Conservation (phyloP, 306 rosid genomes). For the apple (Malus domestica) region DNA sequence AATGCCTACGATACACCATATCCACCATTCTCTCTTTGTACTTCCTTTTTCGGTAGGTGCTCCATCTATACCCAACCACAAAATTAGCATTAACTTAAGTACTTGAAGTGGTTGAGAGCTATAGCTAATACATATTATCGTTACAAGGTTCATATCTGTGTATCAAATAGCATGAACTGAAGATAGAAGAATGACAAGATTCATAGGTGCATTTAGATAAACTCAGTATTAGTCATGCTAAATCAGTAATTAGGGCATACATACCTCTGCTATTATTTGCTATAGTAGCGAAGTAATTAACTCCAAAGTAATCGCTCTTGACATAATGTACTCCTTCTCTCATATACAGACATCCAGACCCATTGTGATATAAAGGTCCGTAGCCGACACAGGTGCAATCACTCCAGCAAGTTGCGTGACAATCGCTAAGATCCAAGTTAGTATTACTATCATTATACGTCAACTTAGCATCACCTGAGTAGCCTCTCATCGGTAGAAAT, state of each 20-base stretch:
- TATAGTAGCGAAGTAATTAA: background rate
- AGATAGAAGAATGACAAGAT: background rate
- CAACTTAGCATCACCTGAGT: background rate
- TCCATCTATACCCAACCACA: conserved; percentile 1
- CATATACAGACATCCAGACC: conserved; percentile 17
- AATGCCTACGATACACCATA: conserved; percentile 11
- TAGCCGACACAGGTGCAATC: conserved; percentile 27
- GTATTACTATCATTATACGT: background rate
- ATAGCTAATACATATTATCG: background rate
- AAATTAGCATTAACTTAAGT: background rate
- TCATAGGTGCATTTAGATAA: background rate
- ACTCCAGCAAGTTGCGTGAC: conserved; percentile 24
- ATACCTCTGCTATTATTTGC: conserved; percentile 9
- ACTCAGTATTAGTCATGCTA: background rate
- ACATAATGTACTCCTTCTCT: background rate
- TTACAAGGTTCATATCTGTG: background rate
- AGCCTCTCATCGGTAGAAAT: conserved; percentile 13
- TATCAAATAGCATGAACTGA: background rate
- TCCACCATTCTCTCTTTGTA: conserved; percentile 4
- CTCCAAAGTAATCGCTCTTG: background rate
- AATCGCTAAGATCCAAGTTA: conserved; percentile 12
- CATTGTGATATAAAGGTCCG: background rate
- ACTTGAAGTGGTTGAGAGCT: background rate
- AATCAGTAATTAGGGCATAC: background rate
- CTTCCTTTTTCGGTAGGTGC: background rate